phyloP scores from a whole-genome alignment of 2,329 filamentous ascomycete species.

The Cordyceps fumosorosea region DNA sequence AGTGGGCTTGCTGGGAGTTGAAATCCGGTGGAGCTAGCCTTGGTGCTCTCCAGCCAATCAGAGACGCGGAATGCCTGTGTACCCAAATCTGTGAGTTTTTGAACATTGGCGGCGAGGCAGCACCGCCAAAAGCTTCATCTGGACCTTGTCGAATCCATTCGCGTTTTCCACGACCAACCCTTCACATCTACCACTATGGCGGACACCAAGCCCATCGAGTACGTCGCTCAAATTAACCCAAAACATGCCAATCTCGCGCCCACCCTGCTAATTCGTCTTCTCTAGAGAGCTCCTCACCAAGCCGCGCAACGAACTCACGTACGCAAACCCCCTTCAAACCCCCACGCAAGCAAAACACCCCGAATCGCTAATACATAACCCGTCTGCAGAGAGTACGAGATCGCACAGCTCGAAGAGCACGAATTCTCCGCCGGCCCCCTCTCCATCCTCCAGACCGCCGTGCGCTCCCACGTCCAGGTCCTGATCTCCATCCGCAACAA shows the following conservation, averaged over 20 bases:
- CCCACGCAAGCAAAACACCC: conserved; percentile 13
- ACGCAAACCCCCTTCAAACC: conserved; percentile 34
- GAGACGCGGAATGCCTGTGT: neutral
- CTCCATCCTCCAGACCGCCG: conserved; percentile 93
- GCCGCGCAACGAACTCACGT: conserved; percentile 87
- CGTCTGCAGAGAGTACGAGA: conserved; percentile 74
- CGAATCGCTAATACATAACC: neutral
- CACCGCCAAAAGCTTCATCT: conserved; percentile 9
- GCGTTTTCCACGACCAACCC: neutral
- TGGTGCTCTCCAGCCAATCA: conserved; percentile 3
- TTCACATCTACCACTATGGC: conserved; percentile 41
- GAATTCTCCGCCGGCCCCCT: conserved; percentile 52
- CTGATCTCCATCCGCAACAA: conserved; percentile 98
- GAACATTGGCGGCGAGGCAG: neutral
- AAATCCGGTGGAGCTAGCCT: neutral
- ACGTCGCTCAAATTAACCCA: conserved; percentile 23
- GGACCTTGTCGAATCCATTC: neutral
- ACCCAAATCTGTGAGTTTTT: conserved; percentile 11
- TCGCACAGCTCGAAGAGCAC: conserved; percentile 61
- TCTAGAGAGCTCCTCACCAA: conserved; percentile 80
- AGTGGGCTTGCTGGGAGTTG: neutral
- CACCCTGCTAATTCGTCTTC: conserved; percentile 23
- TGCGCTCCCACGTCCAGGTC: conserved; percentile 89
- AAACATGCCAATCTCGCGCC: neutral
- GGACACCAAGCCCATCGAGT: conserved; percentile 65